Percentiles rank a stretch among this genome's conserved stretches.
phyloP scores from a whole-genome alignment of 805 yeast genomes.

The Kazachstania kunashirensis region DNA sequence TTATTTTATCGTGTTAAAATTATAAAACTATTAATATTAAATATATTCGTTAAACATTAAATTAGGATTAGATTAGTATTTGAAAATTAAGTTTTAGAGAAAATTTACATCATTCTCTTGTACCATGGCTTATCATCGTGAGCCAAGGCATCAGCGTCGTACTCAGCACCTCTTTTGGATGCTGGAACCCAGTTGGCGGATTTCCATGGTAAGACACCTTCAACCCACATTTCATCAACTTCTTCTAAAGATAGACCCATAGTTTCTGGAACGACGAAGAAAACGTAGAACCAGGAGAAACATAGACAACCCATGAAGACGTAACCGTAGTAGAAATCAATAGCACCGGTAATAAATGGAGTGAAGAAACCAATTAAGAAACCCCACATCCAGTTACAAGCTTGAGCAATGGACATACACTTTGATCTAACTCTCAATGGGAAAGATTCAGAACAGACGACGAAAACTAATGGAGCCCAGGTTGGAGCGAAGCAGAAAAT shows the following conservation, averaged over 20 bases:
- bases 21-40: slow-evolving; percentile 1
- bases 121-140: slow-evolving; percentile 17
- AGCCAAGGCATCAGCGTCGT: slow-evolving; percentile 13
- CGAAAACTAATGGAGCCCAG: slow-evolving; percentile 63
- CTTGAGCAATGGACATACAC: slow-evolving; percentile 48
- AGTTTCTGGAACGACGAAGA: slow-evolving; percentile 64
- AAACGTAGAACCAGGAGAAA: slow-evolving; percentile 49
- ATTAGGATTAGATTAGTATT: slow-evolving; percentile 1
- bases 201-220: slow-evolving; percentile 33
- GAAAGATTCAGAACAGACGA: slow-evolving; percentile 55
- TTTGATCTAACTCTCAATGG: slow-evolving; percentile 60
- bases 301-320: slow-evolving; percentile 48
- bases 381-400: slow-evolving; percentile 58
- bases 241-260: slow-evolving; percentile 73
- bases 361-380: slow-evolving; percentile 59
- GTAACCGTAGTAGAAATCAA: slow-evolving; percentile 63
- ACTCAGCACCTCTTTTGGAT: slow-evolving; percentile 17
- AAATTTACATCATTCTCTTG: slow-evolving; percentile 20
- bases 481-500: slow-evolving; percentile 63
- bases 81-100: not conserved
- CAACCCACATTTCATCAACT: slow-evolving; percentile 51
- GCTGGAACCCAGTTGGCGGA: slow-evolving; percentile 45
- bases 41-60: slow-evolving; percentile 1
- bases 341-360: slow-evolving; percentile 54
- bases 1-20: too few species aligned